A percentile compares a stretch with the other conserved stretches of the same genome.
Evolutionary conservation across 331 rosid species (phyloP).

Genomic region (Stylosanthes scabra): DNA sequence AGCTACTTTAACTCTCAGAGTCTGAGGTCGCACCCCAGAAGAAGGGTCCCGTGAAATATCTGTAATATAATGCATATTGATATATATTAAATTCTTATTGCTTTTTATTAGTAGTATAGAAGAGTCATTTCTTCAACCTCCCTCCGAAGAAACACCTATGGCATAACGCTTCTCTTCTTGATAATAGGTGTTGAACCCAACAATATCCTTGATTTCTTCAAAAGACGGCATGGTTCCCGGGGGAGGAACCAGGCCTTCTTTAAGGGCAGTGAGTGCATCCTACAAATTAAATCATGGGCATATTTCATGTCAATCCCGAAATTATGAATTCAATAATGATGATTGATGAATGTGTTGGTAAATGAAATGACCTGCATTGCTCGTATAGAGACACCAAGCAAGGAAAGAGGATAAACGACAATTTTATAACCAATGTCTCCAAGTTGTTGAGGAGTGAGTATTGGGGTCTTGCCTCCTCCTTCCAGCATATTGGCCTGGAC

Average conservation of each 20-base stretch:
- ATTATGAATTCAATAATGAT: not conserved
- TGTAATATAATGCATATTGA: too few relatives aligned
- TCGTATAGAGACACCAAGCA: slow-evolving; percentile 83
- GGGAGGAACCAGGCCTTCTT: slow-evolving; percentile 90
- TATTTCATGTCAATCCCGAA: slow-evolving; percentile 29
- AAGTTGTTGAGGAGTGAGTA: slow-evolving; percentile 76
- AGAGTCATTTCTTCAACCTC: slow-evolving; percentile 56
- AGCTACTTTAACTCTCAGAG: too few relatives aligned
- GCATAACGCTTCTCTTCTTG: slow-evolving; percentile 93
- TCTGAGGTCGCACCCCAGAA: too few relatives aligned
- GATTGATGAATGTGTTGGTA: not conserved
- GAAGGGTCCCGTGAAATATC: too few relatives aligned
- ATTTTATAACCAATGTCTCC: slow-evolving; percentile 83
- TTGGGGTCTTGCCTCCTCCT: slow-evolving; percentile 97
- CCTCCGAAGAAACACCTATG: slow-evolving; percentile 49
- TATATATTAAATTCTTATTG: too few relatives aligned
- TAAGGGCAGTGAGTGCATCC: slow-evolving; percentile 80
- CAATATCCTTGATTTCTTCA: slow-evolving; percentile 84
- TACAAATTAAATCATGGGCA: slow-evolving; percentile 43
- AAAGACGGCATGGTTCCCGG: slow-evolving; percentile 95
- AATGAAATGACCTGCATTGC: slow-evolving; percentile 81
- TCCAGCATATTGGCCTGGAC: slow-evolving; percentile 96
- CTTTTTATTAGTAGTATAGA: too few relatives aligned
- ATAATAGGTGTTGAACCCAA: slow-evolving; percentile 87
- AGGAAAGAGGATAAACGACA: slow-evolving; percentile 87